Evolutionary conservation across 805 yeast species (phyloP).

Genomic region (Naumovozyma dairenensis): DNA sequence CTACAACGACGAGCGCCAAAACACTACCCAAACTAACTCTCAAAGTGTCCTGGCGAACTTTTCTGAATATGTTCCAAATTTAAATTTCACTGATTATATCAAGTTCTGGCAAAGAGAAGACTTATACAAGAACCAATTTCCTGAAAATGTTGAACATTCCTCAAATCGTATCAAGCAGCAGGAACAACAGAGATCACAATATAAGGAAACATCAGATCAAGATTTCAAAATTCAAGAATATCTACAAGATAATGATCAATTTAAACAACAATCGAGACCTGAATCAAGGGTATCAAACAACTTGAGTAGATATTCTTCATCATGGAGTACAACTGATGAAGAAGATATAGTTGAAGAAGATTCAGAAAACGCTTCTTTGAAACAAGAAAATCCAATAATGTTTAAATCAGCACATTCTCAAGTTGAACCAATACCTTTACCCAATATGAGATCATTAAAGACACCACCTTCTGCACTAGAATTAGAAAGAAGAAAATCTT

Average conservation of each 20-base stretch:
- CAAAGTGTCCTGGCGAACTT: neutral
- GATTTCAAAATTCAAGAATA: too few species aligned
- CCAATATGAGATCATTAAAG: slow-evolving; percentile 13
- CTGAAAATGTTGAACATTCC: too few species aligned
- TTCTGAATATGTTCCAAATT: slow-evolving; percentile 59
- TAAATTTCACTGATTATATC: slow-evolving; percentile 45
- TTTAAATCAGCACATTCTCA: slow-evolving; percentile 27
- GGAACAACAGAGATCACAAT: too few species aligned
- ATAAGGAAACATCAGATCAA: too few species aligned
- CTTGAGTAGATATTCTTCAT: slow-evolving; percentile 6
- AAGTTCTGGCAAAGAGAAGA: slow-evolving; percentile 36
- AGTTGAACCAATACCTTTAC: slow-evolving; percentile 31
- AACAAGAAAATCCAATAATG: slow-evolving; percentile 8
- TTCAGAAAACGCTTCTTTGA: slow-evolving; percentile 4
- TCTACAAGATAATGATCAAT: too few species aligned
- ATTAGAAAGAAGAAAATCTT: slow-evolving; percentile 10
- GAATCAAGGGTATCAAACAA: too few species aligned
- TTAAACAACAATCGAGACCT: too few species aligned
- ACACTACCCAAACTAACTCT: neutral
- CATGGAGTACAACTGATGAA: slow-evolving; percentile 6
- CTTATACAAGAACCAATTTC: too few species aligned
- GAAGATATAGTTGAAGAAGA: slow-evolving; percentile 3
- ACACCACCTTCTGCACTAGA: slow-evolving; percentile 12
- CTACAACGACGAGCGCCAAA: neutral
- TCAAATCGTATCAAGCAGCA: too few species aligned